Percentiles rank a stretch among this genome's conserved stretches.
phyloP scores from a whole-genome alignment of 129 eudicot species.

The Saussurea involucrata region DNA sequence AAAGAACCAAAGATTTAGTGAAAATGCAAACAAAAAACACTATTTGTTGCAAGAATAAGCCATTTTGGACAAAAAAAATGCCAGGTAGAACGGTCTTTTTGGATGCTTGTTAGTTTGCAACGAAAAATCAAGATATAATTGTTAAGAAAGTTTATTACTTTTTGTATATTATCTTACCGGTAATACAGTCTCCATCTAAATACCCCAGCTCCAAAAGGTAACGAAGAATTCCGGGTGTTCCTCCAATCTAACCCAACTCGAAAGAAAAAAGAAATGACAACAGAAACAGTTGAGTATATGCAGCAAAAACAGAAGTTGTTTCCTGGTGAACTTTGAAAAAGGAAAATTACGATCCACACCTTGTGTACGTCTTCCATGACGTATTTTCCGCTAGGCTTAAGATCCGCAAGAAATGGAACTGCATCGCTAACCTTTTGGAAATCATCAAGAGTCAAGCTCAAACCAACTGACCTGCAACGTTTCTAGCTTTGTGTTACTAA shows the following conservation, averaged over 20 bases:
- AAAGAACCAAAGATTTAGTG: neutral
- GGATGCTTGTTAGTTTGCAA: neutral
- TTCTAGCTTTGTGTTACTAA: neutral
- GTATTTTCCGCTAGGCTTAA: slow-evolving; percentile 97
- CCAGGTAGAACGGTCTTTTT: neutral
- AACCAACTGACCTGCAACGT: slow-evolving; percentile 82
- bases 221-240: slow-evolving; percentile 91
- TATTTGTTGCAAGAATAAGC: neutral
- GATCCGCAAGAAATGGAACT: slow-evolving; percentile 97
- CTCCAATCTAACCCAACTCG: slow-evolving; percentile 72
- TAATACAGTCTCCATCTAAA: slow-evolving; percentile 92
- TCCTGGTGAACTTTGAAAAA: neutral
- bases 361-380: slow-evolving; percentile 99
- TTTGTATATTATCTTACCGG: slow-evolving; percentile 46
- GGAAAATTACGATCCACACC: slow-evolving; percentile 28
- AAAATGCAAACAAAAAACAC: neutral
- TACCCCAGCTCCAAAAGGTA: slow-evolving; percentile 80
- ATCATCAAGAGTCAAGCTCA: slow-evolving; percentile 76
- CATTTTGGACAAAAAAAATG: neutral
- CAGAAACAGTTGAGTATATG: neutral
- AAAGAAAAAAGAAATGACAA: neutral
- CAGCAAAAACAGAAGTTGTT: neutral
- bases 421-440: slow-evolving; percentile 91
- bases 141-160: neutral
- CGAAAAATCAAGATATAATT: neutral